A percentile compares a stretch with the other conserved stretches of the same genome.
Conservation (phyloP, 2,329 filamentous ascomycete genomes). For the Sporothrix variecibatus region DNA sequence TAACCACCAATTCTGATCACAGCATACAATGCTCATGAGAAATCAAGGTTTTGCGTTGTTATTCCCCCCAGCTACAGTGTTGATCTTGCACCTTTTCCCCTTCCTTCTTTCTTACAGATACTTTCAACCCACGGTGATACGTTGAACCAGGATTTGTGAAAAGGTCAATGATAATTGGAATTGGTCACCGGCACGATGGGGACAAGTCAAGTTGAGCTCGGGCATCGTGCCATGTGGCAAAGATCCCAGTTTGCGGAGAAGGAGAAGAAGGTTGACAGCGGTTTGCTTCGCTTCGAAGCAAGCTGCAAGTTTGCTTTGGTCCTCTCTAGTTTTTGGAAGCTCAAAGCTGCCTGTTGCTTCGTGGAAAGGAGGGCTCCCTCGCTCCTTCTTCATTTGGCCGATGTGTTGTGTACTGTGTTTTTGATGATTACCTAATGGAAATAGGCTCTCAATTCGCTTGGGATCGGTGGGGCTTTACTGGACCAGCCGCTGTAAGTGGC, state of each 20-base stretch:
- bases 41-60: background rate
- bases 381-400: background rate
- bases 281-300: background rate
- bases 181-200: background rate
- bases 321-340: background rate
- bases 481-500: background rate
- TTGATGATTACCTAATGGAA: background rate
- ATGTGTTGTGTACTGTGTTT: background rate
- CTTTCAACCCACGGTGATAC: background rate
- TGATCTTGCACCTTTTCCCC: background rate
- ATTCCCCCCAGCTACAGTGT: background rate
- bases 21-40: background rate
- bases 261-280: background rate
- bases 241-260: background rate
- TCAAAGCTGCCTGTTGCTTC: background rate
- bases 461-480: background rate
- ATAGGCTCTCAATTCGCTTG: background rate
- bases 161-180: background rate
- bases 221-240: background rate
- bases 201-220: background rate
- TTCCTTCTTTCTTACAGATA: too few species aligned
- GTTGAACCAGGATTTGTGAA: background rate
- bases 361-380: background rate
- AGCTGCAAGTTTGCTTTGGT: background rate
- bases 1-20: background rate